phyloP scores from a whole-genome alignment of 768 basidiomycete species.

The Phanerochaete sordida region DNA sequence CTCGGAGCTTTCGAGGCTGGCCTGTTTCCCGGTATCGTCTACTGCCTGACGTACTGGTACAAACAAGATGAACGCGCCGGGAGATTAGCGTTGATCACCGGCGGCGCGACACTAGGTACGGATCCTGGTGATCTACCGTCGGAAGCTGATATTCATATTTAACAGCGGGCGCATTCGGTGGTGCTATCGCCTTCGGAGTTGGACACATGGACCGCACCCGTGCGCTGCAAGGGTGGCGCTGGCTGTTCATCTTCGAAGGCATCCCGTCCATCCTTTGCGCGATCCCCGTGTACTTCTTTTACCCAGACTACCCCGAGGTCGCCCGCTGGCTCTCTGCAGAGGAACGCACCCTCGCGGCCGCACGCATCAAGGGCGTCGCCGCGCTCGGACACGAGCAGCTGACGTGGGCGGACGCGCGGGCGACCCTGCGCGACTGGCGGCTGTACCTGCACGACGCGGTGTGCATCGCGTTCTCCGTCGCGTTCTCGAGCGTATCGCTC shows the following conservation, averaged over 20 bases:
- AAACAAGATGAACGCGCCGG: conserved; percentile 23
- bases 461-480: conserved; percentile 50
- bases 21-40: conserved; percentile 69
- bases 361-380: conserved; percentile 22
- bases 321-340: conserved; percentile 59
- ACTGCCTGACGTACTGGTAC: conserved; percentile 37
- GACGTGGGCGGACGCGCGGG: conserved; percentile 46
- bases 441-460: conserved; percentile 57
- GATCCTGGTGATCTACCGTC: background rate
- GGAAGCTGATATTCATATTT: background rate
- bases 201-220: conserved; percentile 29
- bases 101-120: conserved; percentile 21
- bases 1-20: conserved; percentile 70
- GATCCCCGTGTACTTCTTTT: conserved; percentile 45
- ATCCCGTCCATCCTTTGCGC: conserved; percentile 56
- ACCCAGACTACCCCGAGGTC: conserved; percentile 59
- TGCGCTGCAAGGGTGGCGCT: conserved; percentile 27
- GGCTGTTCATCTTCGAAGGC: conserved; percentile 56
- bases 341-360: conserved; percentile 56
- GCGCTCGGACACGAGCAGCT: conserved; percentile 54
- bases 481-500: conserved; percentile 67
- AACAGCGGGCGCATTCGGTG: conserved; percentile 22
- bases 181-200: conserved; percentile 32
- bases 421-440: conserved; percentile 64
- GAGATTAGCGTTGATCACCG: conserved; percentile 22